Evolutionary conservation across 2,329 filamentous ascomycete genomes (phyloP), one percentile per base, ranked within the genome.

Genomic region (Botrytis hyacinthi): DNA sequence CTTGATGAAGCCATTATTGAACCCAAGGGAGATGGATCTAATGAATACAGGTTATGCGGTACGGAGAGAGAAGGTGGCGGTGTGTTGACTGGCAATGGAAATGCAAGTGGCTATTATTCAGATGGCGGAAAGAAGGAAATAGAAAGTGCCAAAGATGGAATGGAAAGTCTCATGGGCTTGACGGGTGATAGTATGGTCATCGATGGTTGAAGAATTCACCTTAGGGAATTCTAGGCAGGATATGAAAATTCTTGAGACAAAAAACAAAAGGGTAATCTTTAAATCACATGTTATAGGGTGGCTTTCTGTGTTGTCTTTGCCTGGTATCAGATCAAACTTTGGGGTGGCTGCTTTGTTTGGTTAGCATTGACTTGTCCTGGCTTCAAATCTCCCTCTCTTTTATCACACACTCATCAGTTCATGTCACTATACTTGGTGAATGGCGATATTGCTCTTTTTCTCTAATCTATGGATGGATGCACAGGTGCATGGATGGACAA

Each of bases 1-100:
- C 81, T 91, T 32, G 87, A 89, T 1, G 88, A 91, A 77, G 85
- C 84, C 10, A 91, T 92, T 76, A 90, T 92, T 73, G 87, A 90
- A 77, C 82, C 83, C 12, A 86, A 85, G 73, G 85, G 85, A 26
- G 85, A 87, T 71, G 88, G 87, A 7, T 69, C 66, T 42, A 69
- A 69, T 44, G 86, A 87, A 76, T 91, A 89, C 78, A 85, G 85
- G 54, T 82, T 91, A n/a, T 84, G 84, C 75, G 84, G 85, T 46
- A 83, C 83, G 29, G 84, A 82, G 54, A 74, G 80, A 63, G 81
- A 82, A 74, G 71, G 71, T 32, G 32, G 35, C 22, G 48, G 62
- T 67, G n/a, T 69, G 6, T 32, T 69, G 32, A 37, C 69, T 57
- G 66, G 63, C n/a, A 73, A 73, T 42, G 79, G 79, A 32, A 75